Conservation (phyloP, 192 early-diverging fungal species). For the Phycomyces blakesleeanus region DNA sequence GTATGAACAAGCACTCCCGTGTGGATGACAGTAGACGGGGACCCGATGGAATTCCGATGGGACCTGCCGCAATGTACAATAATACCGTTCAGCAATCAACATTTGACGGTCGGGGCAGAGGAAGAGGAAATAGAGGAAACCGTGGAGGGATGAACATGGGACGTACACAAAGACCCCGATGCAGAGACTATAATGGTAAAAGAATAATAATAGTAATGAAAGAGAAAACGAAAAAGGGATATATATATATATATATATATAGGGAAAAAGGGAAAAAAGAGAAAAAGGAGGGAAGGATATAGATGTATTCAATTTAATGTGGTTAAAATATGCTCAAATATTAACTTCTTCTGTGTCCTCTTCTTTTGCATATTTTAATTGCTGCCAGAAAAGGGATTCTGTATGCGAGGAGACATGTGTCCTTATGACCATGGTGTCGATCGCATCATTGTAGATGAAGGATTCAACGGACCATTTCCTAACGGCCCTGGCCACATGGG, state of each 20-base stretch:
- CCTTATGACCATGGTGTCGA: slow-evolving; percentile 74
- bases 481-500: slow-evolving; percentile 27
- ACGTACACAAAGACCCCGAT: slow-evolving; percentile 47
- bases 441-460: slow-evolving; percentile 63
- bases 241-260: too few relatives aligned
- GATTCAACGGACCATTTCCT: slow-evolving; percentile 37
- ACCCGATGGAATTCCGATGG: slow-evolving; percentile 20
- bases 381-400: slow-evolving; percentile 68
- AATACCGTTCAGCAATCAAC: not conserved
- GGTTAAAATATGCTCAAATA: not conserved
- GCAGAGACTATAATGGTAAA: slow-evolving; percentile 77
- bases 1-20: slow-evolving; percentile 26
- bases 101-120: slow-evolving; percentile 31
- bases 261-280: not conserved
- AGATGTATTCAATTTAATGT: too few relatives aligned
- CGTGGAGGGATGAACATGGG: slow-evolving; percentile 35
- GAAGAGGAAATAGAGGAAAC: slow-evolving; percentile 34
- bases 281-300: not conserved
- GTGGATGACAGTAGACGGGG: slow-evolving; percentile 16
- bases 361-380: slow-evolving; percentile 11
- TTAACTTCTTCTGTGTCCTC: not conserved
- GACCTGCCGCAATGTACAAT: slow-evolving; percentile 32
- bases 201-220: too few relatives aligned
- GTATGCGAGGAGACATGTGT: slow-evolving; percentile 77
- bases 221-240: not conserved